These are phyloP conservation scores for Amesomyces nigricolor DNA, from an alignment of 2,329 filamentous ascomycete genomes.

Conservation along the genomic window DNA sequence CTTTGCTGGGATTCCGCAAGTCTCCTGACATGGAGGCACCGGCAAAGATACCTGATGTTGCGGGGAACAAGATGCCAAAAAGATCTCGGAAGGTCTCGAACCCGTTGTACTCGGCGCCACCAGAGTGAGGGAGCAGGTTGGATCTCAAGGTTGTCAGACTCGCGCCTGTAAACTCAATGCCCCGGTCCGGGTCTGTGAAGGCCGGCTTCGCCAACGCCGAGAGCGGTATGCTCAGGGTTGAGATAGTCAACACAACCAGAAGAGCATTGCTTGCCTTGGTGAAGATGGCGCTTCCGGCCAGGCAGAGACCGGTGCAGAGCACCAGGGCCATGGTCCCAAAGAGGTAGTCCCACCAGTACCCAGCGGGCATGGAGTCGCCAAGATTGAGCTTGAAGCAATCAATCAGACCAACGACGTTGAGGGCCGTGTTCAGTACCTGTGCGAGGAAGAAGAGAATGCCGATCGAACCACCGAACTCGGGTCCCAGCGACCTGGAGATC, in stretches of 20 bases:
- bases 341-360: constrained; percentile 71
- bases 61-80: constrained; percentile 81
- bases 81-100: constrained; percentile 70
- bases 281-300: constrained; percentile 76
- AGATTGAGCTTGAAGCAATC: constrained; percentile 77
- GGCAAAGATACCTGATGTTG: constrained; percentile 57
- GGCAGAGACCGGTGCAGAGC: constrained; percentile 67
- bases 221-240: constrained; percentile 75
- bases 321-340: constrained; percentile 67
- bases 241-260: constrained; percentile 62
- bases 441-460: constrained; percentile 86
- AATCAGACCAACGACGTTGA: constrained; percentile 82
- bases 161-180: constrained; percentile 73
- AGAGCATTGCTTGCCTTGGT: constrained; percentile 74
- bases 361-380: constrained; percentile 59
- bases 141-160: constrained; percentile 61
- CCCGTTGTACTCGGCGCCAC: constrained; percentile 56
- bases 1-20: constrained; percentile 72
- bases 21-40: constrained; percentile 91
- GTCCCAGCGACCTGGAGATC: constrained; percentile 78
- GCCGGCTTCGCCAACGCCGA: constrained; percentile 65
- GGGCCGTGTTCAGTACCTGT: constrained; percentile 78
- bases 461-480: constrained; percentile 85
- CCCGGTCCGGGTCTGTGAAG: constrained; percentile 56
- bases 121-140: constrained; percentile 69